Evolutionary conservation across 2,329 filamentous ascomycete genomes (phyloP).

Genomic region (Arthrinium phaeospermum): DNA sequence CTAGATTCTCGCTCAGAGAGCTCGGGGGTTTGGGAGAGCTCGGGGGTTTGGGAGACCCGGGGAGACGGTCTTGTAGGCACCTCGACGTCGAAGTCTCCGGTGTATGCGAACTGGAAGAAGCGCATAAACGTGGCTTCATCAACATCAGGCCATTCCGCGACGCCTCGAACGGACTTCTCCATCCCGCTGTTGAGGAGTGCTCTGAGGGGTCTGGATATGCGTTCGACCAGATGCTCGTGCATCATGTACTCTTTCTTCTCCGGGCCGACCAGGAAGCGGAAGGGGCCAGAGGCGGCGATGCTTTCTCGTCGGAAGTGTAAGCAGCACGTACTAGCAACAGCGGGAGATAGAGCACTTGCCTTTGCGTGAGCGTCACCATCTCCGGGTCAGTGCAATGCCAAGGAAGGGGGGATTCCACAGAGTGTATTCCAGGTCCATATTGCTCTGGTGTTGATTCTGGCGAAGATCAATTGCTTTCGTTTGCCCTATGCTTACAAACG

Average conservation of each 20-base stretch:
- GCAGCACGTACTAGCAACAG: background rate
- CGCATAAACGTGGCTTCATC: conserved; percentile 54
- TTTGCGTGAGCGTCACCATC: background rate
- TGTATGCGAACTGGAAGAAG: conserved; percentile 56
- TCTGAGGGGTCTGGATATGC: conserved; percentile 49
- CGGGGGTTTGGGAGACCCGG: conserved; percentile 42
- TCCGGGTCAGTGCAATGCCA: background rate
- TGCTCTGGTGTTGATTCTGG: background rate
- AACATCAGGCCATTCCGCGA: conserved; percentile 49
- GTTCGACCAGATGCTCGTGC: conserved; percentile 49
- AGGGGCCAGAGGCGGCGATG: conserved; percentile 45
- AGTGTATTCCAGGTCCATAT: background rate
- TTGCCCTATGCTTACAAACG: too few relatives aligned
- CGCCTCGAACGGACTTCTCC: conserved; percentile 47
- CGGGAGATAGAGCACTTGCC: background rate
- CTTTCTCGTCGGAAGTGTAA: conserved; percentile 32
- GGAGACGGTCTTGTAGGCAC: conserved; percentile 24
- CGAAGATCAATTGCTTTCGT: too few relatives aligned
- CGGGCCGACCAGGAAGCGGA: conserved; percentile 52
- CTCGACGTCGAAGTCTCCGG: conserved; percentile 48
- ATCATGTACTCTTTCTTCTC: conserved; percentile 51
- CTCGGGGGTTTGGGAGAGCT: conserved; percentile 41
- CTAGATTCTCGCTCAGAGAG: background rate
- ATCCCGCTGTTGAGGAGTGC: conserved; percentile 51
- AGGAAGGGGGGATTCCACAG: background rate